Evolutionary conservation across 345 rosid genomes (phyloP), one percentile per base, ranked within the genome.

Genomic region (Trapa incisa): DNA sequence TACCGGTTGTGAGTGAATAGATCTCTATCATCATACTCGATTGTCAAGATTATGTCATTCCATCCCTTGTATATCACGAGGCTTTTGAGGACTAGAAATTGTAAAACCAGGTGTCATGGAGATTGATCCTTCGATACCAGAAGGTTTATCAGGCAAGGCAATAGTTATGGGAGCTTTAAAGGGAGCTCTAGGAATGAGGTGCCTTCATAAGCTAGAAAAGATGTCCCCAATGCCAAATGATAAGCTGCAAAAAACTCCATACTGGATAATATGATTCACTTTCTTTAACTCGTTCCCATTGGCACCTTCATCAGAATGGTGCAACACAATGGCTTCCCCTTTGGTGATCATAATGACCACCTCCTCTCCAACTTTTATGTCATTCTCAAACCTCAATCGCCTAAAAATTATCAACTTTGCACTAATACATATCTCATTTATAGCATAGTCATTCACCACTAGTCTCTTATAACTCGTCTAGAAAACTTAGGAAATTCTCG

Each of bases 211-310:
- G 97, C 96, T 65, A 91, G 89, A 75, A 90, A 94, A 16, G 96
- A 94, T 56, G 97, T 94, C 90, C 91, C 99, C 48, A 94, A 76
- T 67, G 97, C 99, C 78, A 94, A 70, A 79, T 94, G 99, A 84
- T 94, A 94, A 73, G 99, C 99, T 71, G 99, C 99, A 82, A 94
- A 94, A 22, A 76, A 94, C 81, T 75, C 97, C 97, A 81, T 94
- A 94, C 72, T 94, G 95, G 54, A 94, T 85, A 66, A 94, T 97
- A 78, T 91, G 97, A 82, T 94, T 94, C 76, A 91, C 96, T 78
- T 86, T 88, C 82, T 94, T 91, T 79, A 94, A 74, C 68, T 88
- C 96, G 58, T 94, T 97, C 67, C 84, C 97, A 71, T 75, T 85
- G 36, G 99, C 95, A 60, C 99, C 81, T 86, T 87, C 72, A 94